Evolutionary conservation across 192 early-diverging fungal species (phyloP), one percentile per base, ranked within the genome.

Genomic region (Lobulomyces angularis): DNA sequence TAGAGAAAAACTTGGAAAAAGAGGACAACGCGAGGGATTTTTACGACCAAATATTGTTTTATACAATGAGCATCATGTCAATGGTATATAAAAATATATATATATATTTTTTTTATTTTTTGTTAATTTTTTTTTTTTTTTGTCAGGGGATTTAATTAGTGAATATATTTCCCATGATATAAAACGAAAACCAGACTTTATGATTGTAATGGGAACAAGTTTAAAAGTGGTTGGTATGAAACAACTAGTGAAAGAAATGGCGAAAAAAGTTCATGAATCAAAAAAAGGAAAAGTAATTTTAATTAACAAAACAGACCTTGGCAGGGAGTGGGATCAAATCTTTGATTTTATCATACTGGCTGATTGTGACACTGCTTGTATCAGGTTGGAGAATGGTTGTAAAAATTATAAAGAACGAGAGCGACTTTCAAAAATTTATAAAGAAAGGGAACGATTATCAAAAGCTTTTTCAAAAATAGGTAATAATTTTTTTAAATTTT

Each of bases 11-110:
- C 53, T 62, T 12, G 91, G 90, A 14, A 92, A 91, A 55, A 70
- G 94, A 40, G 57, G 67, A 6, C 45, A 84, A 0, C 62, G 78
- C 5, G 61, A 79, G 6, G 94, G 94, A 4, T 73, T 76, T 4
- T 46, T 97, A 19, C 65, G 91, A 45, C 94, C 94, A 11, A 82
- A 84, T 50, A 84, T 97, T 61, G 85, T 97, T 2, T 62, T 97
- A 4, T 97, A 97, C 68, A 91, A 93, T 49, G 94, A 97, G 53
- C 68, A 79, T 43, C 88, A 92, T 54, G 57, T 77, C 1, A 48
- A 72, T 41, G 86, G 83, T 65, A 41, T 16, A 19, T 50, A 18
- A 9, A 5, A 5, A 1, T 5, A n/a, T n/a, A n/a, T n/a, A n/a
- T n/a, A n/a, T n/a, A n/a, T n/a, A n/a, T n/a, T n/a, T n/a, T n/a